A percentile compares a stretch with the other conserved stretches of the same genome.
Conservation (phyloP, 805 yeast species). For the Pichia pseudocactophila region DNA sequence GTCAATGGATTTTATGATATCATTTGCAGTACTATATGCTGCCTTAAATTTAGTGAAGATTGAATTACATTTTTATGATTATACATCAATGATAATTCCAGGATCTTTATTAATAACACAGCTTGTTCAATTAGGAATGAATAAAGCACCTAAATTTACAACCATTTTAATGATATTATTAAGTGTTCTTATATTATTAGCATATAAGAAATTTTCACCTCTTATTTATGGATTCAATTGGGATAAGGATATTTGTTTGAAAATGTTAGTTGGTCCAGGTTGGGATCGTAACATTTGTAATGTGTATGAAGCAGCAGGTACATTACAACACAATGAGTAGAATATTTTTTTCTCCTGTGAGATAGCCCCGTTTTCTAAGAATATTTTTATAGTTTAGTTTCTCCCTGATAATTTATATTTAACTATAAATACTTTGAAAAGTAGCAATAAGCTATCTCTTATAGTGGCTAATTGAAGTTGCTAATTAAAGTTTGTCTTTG, state of each 20-base stretch:
- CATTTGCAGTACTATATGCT: slow-evolving; percentile 48
- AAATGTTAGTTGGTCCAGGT: slow-evolving; percentile 9
- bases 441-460: no score
- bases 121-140: slow-evolving; percentile 32
- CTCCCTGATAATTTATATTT: no score
- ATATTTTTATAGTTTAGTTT: no score
- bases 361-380: no score
- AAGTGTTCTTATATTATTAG: slow-evolving; percentile 16
- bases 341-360: no score
- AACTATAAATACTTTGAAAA: no score
- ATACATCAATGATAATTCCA: slow-evolving; percentile 43
- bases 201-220: slow-evolving; percentile 30
- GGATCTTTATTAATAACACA: slow-evolving; percentile 38
- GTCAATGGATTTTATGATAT: slow-evolving; percentile 35
- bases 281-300: slow-evolving; percentile 13
- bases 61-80: slow-evolving; percentile 37
- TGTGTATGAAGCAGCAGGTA: slow-evolving; percentile 1
- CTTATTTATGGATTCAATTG: slow-evolving; percentile 40
- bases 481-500: no score
- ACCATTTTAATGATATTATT: slow-evolving; percentile 18
- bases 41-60: slow-evolving; percentile 42
- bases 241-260: slow-evolving; percentile 33
- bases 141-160: slow-evolving; percentile 25
- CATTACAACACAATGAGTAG: neutral
- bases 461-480: no score